Percentiles rank a stretch among this genome's conserved stretches.
These are phyloP conservation scores for Elongisporangium senticosum DNA, from an alignment of 352 stramenopile species.

Conservation along the genomic window DNA sequence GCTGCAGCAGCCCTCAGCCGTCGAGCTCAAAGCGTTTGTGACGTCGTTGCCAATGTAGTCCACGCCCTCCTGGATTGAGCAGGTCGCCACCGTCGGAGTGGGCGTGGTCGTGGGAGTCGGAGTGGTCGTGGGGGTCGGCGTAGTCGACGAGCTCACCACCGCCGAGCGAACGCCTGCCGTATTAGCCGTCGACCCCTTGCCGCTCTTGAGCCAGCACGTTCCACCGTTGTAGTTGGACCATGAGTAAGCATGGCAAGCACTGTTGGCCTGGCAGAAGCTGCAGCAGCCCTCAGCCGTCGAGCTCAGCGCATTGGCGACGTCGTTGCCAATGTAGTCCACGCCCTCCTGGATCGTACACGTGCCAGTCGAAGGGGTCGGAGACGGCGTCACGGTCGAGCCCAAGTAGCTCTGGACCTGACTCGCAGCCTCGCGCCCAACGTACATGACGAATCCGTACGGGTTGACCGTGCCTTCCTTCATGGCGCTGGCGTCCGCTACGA, in stretches of 20 bases:
- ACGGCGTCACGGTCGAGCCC: conserved; percentile 3
- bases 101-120: neutral
- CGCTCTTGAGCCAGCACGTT: conserved; percentile 54
- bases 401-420: conserved; percentile 34
- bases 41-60: conserved; percentile 51
- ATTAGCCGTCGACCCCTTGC: conserved; percentile 11
- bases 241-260: conserved; percentile 31
- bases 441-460: conserved; percentile 74
- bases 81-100: conserved; percentile 3
- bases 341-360: conserved; percentile 23
- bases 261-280: conserved; percentile 16
- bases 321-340: conserved; percentile 43
- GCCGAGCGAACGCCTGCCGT: conserved; percentile 13
- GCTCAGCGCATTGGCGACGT: conserved; percentile 26
- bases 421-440: conserved; percentile 49
- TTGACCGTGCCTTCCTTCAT: conserved; percentile 65
- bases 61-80: conserved; percentile 24
- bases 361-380: conserved; percentile 8
- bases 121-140: conserved; percentile 5
- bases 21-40: conserved; percentile 15
- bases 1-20: conserved; percentile 26
- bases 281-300: conserved; percentile 27
- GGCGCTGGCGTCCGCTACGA: conserved; percentile 48
- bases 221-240: conserved; percentile 49
- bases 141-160: conserved; percentile 7